A percentile compares a stretch with the other conserved stretches of the same genome.
Evolutionary conservation across 2,329 filamentous ascomycete species (phyloP).

Genomic region (Beauveria pseudobassiana): DNA sequence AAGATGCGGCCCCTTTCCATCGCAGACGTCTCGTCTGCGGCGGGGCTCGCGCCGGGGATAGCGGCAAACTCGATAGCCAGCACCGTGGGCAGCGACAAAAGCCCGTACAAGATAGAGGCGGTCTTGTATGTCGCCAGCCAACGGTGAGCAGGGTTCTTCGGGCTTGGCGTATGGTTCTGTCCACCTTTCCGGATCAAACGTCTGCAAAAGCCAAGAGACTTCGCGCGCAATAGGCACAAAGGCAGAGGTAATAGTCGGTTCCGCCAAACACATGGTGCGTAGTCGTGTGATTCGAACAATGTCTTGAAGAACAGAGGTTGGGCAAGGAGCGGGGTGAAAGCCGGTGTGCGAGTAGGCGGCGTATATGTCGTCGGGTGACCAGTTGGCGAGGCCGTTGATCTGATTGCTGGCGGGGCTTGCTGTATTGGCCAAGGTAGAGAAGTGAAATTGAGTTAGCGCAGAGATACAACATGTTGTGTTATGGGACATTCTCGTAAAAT

Average conservation of each 20-base stretch:
- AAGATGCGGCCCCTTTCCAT: not conserved
- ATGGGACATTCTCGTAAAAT: not conserved
- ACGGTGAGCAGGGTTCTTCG: not conserved
- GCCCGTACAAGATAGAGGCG: not conserved
- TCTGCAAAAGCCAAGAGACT: not conserved
- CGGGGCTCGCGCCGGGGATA: not conserved
- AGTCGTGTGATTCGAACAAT: conserved; percentile 8
- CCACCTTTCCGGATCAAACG: not conserved
- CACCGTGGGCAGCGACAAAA: not conserved
- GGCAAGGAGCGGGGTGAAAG: conserved; percentile 4
- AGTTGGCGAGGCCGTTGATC: conserved; percentile 1
- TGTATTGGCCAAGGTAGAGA: conserved; percentile 5
- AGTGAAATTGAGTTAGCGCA: not conserved
- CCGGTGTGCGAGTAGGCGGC: conserved; percentile 9
- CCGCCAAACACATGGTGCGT: not conserved
- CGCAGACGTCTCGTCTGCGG: not conserved
- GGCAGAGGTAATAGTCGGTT: not conserved
- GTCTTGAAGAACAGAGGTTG: conserved; percentile 5
- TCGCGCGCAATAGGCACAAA: conserved; percentile 5
- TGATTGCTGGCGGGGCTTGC: conserved; percentile 4
- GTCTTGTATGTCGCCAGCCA: conserved; percentile 7
- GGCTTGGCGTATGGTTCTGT: conserved; percentile 4
- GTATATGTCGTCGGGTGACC: conserved; percentile 1
- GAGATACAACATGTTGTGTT: not conserved
- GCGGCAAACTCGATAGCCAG: not conserved